These are phyloP conservation scores for Gyrodon lividus DNA, from an alignment of 768 basidiomycete species.

Conservation along the genomic window DNA sequence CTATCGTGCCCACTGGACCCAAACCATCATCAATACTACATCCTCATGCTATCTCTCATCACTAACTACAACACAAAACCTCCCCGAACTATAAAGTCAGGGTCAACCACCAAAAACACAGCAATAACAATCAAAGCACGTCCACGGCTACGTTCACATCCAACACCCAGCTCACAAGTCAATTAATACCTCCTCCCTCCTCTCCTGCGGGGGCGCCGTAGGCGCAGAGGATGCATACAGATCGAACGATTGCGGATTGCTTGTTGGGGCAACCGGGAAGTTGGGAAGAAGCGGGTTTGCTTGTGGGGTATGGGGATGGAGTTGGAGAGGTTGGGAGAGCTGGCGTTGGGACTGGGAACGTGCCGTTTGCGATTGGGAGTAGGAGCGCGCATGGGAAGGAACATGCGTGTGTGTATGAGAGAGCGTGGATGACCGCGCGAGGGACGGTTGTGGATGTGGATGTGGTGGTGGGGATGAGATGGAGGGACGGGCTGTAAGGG, in stretches of 20 bases:
- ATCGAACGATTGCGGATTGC: constrained; percentile 51
- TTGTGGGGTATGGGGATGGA: constrained; percentile 16
- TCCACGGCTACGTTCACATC: no score
- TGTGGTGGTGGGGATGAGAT: constrained; percentile 14
- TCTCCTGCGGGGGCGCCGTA: constrained; percentile 49
- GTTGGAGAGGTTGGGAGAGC: no score
- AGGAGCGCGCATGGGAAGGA: constrained; percentile 6
- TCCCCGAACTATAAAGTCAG: no score
- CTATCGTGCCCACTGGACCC: no score
- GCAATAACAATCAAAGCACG: no score
- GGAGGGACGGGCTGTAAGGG: constrained; percentile 23
- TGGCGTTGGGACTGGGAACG: background rate
- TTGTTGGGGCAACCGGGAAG: constrained; percentile 67
- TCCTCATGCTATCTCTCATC: no score
- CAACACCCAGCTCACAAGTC: constrained; percentile 30
- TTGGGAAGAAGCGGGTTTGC: constrained; percentile 42
- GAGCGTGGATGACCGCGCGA: constrained; percentile 23
- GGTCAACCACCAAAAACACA: no score
- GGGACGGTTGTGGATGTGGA: constrained; percentile 15
- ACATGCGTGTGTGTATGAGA: no score
- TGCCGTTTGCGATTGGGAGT: constrained; percentile 4
- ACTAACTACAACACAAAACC: no score
- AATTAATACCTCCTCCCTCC: constrained; percentile 59
- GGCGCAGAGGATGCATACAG: constrained; percentile 49
- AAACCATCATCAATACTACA: no score